These are phyloP conservation scores for Fusarium praegraminearum DNA, from an alignment of 2,329 filamentous ascomycete species.

Conservation along the genomic window DNA sequence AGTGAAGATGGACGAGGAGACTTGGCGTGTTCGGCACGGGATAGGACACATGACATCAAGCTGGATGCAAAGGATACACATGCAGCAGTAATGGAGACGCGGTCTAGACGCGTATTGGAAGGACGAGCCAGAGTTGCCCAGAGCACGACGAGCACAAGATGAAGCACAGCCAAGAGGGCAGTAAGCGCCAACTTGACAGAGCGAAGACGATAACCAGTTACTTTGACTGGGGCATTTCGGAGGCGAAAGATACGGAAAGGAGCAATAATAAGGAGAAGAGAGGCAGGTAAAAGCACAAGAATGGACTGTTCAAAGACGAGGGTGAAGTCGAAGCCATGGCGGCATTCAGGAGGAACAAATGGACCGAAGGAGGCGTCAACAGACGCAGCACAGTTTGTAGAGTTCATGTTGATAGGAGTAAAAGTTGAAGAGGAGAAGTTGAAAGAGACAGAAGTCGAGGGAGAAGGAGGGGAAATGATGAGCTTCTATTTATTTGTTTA, in stretches of 20 bases:
- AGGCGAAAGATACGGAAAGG: slow-evolving; percentile 51
- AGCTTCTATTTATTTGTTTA: slow-evolving; percentile 7
- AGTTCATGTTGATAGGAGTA: slow-evolving; percentile 41
- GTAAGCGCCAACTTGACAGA: slow-evolving; percentile 48
- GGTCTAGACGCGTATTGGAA: slow-evolving; percentile 36
- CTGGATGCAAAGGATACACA: slow-evolving; percentile 51
- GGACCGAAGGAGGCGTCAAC: slow-evolving; percentile 48
- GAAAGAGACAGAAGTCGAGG: neutral
- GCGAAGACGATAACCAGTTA: slow-evolving; percentile 44
- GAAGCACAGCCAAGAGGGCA: slow-evolving; percentile 47
- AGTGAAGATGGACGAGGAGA: slow-evolving; percentile 51
- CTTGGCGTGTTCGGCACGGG: slow-evolving; percentile 50
- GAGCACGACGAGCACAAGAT: slow-evolving; percentile 51
- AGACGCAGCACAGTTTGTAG: slow-evolving; percentile 35
- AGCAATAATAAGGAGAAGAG: slow-evolving; percentile 48
- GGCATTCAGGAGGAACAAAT: slow-evolving; percentile 47
- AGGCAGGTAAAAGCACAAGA: slow-evolving; percentile 50
- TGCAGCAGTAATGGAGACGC: slow-evolving; percentile 50
- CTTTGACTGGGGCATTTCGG: slow-evolving; percentile 42
- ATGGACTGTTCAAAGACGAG: slow-evolving; percentile 59
- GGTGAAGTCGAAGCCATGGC: slow-evolving; percentile 62
- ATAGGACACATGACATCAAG: slow-evolving; percentile 50
- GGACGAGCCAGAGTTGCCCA: slow-evolving; percentile 46
- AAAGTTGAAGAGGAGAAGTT: neutral
- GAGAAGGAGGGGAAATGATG: neutral